Evolutionary conservation across 1,284 basidiomycete species (phyloP), one percentile per base, ranked within the genome.

Genomic region (Schizophyllum commune): DNA sequence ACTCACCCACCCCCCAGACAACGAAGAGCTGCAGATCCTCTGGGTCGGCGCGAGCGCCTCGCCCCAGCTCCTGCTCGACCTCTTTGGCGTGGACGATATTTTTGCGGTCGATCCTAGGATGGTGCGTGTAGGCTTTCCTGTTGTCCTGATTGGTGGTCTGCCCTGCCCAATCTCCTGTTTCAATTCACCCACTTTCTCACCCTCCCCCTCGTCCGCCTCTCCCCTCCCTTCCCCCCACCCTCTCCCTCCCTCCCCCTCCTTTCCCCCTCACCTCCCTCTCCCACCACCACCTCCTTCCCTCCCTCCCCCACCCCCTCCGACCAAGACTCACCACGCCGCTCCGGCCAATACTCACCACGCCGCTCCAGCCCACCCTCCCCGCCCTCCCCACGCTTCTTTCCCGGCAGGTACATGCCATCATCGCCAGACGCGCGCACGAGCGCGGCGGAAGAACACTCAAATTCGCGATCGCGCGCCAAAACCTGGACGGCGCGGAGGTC

Each of bases 401-500:
- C 0, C 81, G 78, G 6, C 96, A 98, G 77, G 82, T 96, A 2
- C 85, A 88, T 60, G 94, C 93, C 71, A 86, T 99, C 64, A 75
- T 99, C 20, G 81, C 84, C 0, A 80, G 88, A 65, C 86, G 94
- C n/a, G n/a, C n/a, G 56, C 81, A 84, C 2, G 83, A 88, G 64
- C 80, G 93, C 55, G 76, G 80, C 13, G 86, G 78, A 1, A 69
- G 88, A 7, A 76, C 81, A 17, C 73, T 81, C 1, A 92, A 89
- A 60, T 82, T 98, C 63, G 76, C 88, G 47, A 81, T 98, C 56
- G 92, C 93, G 0, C 83, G 97, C 15, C 97, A 99, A 72, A 94
- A 98, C 71, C 79, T 94, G 70, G 97, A 99, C 71, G 96, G 88
- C 9, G 81, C 87, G 62, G 97, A 99, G 76, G 85, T 99, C 59